Evolutionary conservation across 1,284 basidiomycete species (phyloP), one percentile per base, ranked within the genome.

Genomic region (Sparassis latifolia): DNA sequence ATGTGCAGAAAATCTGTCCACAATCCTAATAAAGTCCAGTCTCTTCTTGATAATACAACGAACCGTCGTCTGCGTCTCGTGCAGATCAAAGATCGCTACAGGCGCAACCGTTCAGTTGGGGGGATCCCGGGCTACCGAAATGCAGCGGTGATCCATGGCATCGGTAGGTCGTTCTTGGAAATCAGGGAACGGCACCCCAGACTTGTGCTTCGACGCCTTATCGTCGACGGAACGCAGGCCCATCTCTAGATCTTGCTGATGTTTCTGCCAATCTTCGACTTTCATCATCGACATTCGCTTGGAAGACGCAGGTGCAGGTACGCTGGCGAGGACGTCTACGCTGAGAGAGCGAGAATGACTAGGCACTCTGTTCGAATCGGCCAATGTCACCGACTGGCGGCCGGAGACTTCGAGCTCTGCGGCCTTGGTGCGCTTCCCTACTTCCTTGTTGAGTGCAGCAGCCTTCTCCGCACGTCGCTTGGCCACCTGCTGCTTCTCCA

Each of bases 181-280:
- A 43, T 64, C 66, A 42, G 70, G 70, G 61, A 72, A 72, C 20
- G 70, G 69, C 12, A 71, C 69, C 12, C 49, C 64, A n/a, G 64
- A 67, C 52, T 57, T 52, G 28, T 60, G 52, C 37, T 57, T 55
- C 47, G 54, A 46, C 50, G 53, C 45, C 32, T 56, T 43, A 44
- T 53, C 49, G 67, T 69, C 46, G 69, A 69, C 52, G 47, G 63
- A 60, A 33, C 55, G 61, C 59, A 51, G 58, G 62, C 28, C 56
- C 55, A 47, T 59, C 59, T 60, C 56, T 32, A 75, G 75, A 39
- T 68, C 68, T 44, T 79, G 72, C 62, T 89, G 87, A 60, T 81
- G 76, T 55, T 77, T 77, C 65, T 87, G 83, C 87, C 88, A 90
- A 60, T 89, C 87, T 63, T 89, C 85, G 35, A 90, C 88, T 64